Conservation (phyloP, 2,329 filamentous ascomycete species). For the Stachybotrys elegans region DNA sequence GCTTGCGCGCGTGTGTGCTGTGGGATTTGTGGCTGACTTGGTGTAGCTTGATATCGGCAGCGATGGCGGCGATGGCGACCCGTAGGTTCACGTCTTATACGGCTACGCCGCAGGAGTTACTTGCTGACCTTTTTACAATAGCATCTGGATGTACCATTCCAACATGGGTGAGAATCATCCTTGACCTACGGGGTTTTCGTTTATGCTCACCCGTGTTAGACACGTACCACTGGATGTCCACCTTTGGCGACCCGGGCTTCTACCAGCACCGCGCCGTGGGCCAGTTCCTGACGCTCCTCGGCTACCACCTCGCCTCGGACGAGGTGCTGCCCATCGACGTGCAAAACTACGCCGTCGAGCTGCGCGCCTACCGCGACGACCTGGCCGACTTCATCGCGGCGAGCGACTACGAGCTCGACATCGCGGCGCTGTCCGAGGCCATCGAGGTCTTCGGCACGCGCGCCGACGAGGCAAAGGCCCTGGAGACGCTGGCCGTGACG, state of each 20-base stretch:
- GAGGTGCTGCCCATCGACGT: constrained; percentile 35
- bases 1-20: too few relatives aligned
- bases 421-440: constrained; percentile 29
- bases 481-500: constrained; percentile 23
- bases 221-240: constrained; percentile 78
- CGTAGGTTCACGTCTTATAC: too few relatives aligned
- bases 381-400: constrained; percentile 26
- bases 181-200: too few relatives aligned
- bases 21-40: too few relatives aligned
- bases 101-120: too few relatives aligned
- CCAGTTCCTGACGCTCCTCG: constrained; percentile 36
- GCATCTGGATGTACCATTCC: too few relatives aligned
- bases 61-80: constrained; percentile 32
- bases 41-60: constrained; percentile 55
- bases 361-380: constrained; percentile 32
- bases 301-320: constrained; percentile 31
- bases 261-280: constrained; percentile 56
- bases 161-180: too few relatives aligned
- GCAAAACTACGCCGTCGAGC: constrained; percentile 33
- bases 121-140: too few relatives aligned
- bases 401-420: constrained; percentile 28
- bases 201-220: too few relatives aligned
- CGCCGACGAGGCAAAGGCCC: constrained; percentile 24
- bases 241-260: constrained; percentile 63
- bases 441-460: constrained; percentile 29